phyloP scores from a whole-genome alignment of 305 asterid genomes.

The Withania somnifera region DNA sequence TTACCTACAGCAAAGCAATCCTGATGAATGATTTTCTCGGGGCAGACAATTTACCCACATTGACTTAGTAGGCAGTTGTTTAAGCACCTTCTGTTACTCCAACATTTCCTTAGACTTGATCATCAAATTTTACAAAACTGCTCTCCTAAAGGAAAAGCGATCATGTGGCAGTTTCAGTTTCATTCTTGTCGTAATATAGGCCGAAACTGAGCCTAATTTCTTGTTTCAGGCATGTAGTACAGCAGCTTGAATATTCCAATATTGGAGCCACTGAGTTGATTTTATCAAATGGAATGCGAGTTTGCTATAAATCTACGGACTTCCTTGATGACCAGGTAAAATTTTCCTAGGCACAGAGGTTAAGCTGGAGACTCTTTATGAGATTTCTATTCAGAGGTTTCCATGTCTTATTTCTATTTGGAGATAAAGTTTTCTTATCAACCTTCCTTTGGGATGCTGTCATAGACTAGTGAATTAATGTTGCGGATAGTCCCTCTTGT shows the following conservation, averaged over 20 bases:
- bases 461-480: background rate
- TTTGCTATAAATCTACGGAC: conserved; percentile 89
- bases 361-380: conserved; percentile 4
- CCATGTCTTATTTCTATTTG: background rate
- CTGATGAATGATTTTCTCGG: background rate
- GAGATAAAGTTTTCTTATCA: background rate
- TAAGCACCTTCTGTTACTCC: background rate
- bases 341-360: background rate
- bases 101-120: background rate
- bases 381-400: background rate
- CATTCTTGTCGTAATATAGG: background rate
- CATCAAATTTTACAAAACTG: background rate
- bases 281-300: conserved; percentile 90
- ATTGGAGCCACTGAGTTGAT: conserved; percentile 70
- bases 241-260: conserved; percentile 55
- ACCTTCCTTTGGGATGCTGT: background rate
- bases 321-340: conserved; percentile 91
- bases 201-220: conserved; percentile 5
- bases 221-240: conserved; percentile 44
- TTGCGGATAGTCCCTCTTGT: background rate
- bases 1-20: background rate
- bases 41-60: background rate
- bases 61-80: background rate
- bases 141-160: background rate
- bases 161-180: background rate